Evolutionary conservation across 768 basidiomycete species (phyloP).

Genomic region (Mycena pura): DNA sequence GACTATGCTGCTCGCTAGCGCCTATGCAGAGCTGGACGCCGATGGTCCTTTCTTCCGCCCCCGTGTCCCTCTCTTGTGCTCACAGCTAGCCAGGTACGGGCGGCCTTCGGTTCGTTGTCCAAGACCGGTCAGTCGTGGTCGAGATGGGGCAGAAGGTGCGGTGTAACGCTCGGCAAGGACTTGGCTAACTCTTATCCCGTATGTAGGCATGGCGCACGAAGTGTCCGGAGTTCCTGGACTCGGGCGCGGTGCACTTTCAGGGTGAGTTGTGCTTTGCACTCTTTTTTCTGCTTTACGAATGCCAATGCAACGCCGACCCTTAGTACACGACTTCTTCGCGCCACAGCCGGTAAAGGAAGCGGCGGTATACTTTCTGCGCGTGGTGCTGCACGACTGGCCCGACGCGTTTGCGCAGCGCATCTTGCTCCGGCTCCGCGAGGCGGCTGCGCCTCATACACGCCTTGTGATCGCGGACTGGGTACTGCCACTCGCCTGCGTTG

Average conservation of each 20-base stretch:
- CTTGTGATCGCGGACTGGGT: slow-evolving; percentile 77
- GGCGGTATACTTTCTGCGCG: slow-evolving; percentile 73
- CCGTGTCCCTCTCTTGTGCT: slow-evolving; percentile 1
- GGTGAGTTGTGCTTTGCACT: slow-evolving; percentile 36
- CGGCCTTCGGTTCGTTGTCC: slow-evolving; percentile 52
- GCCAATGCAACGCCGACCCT: background rate
- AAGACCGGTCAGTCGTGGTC: slow-evolving; percentile 58
- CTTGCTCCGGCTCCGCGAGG: slow-evolving; percentile 50
- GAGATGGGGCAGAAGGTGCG: slow-evolving; percentile 47
- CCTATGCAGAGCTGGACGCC: slow-evolving; percentile 26
- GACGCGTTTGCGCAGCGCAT: slow-evolving; percentile 60
- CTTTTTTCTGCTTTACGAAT: background rate
- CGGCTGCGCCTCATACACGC: slow-evolving; percentile 58
- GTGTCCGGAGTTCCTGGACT: slow-evolving; percentile 63
- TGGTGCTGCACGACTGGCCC: slow-evolving; percentile 83
- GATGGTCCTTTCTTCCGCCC: slow-evolving; percentile 20
- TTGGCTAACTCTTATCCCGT: background rate
- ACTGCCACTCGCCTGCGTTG: slow-evolving; percentile 72
- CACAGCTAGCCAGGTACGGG: slow-evolving; percentile 28
- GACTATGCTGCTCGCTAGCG: slow-evolving; percentile 45
- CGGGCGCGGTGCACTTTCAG: slow-evolving; percentile 60
- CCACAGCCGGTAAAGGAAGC: slow-evolving; percentile 61
- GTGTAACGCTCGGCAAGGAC: background rate
- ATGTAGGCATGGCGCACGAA: slow-evolving; percentile 62
- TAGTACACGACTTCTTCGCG: slow-evolving; percentile 80